Evolutionary conservation across 148 eudicot species (phyloP), one percentile per base, ranked within the genome.

Genomic region (Bassia scoparia): DNA sequence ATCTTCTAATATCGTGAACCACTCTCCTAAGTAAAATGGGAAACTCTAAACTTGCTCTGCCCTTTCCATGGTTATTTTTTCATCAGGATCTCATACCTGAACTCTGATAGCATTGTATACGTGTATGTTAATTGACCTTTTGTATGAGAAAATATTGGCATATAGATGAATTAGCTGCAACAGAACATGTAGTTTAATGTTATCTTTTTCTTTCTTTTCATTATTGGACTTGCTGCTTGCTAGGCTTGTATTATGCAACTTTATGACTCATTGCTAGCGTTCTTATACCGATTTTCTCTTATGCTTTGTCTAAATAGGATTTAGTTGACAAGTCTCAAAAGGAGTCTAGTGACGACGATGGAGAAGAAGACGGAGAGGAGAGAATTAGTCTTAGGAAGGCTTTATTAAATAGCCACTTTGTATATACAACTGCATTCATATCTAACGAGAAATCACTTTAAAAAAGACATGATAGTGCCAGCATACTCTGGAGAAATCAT

Each of bases 301-400:
- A 29, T 71, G 27, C 14, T 41, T 65, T 41, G 31, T 6, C 14
- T 12, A 20, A 65, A 65, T 61, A 80, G 83, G 79, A 56, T 61
- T 23, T 49, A 64, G 62, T 67, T 16, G 53, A 50, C 74, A 67
- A 27, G 38, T 65, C 55, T 20, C 20, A 43, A 48, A 73, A 67
- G 13, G 27, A 60, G 50, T 21, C 67, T 61, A 50, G 41, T 29
- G 67, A 59, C 12, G 62, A 70, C 10, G 46, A 41, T 1, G 46
- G 12, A 1, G 78, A 74, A 3, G 41, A 49, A 9, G 65, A 65
- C 4, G 76, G 48, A 37, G 83, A 68, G 8, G 73, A 35, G n/a
- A n/a, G n/a, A n/a, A n/a, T n/a, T n/a, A n/a, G n/a, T n/a, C n/a
- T n/a, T n/a, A n/a, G n/a, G n/a, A n/a, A n/a, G n/a, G n/a, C n/a